These are phyloP conservation scores for Rhizophlyctis rosea DNA, from an alignment of 192 early-diverging fungal genomes.

Conservation along the genomic window DNA sequence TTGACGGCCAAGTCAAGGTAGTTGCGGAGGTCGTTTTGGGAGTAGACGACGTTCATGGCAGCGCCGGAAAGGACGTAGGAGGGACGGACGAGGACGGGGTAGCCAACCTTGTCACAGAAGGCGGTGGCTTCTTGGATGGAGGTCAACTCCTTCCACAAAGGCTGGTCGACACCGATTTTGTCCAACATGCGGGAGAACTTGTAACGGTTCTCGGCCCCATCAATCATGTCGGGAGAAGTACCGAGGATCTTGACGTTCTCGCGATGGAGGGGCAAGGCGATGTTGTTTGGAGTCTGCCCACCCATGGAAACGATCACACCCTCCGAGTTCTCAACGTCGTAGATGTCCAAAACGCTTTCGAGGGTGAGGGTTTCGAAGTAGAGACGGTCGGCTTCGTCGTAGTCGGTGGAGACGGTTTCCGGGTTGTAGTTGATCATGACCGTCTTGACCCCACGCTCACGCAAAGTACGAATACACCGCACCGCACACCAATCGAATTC, in stretches of 20 bases:
- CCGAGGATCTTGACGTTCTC: constrained; percentile 93
- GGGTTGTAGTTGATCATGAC: constrained; percentile 99
- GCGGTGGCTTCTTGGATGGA: constrained; percentile 76
- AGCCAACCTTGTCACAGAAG: constrained; percentile 88
- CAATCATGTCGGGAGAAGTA: constrained; percentile 95
- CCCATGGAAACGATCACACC: constrained; percentile 95
- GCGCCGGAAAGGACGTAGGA: constrained; percentile 98
- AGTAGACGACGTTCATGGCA: constrained; percentile 97
- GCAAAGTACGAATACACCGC: constrained; percentile 89
- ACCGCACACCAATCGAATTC: constrained; percentile 99
- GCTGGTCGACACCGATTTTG: constrained; percentile 96
- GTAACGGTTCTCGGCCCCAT: constrained; percentile 95
- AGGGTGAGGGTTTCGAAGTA: constrained; percentile 96
- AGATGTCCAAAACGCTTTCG: constrained; percentile 96
- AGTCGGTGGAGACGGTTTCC: constrained; percentile 99
- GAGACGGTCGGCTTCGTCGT: constrained; percentile 94
- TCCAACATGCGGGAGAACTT: constrained; percentile 98
- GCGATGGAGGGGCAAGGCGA: constrained; percentile 85
- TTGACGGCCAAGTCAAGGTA: constrained; percentile 88
- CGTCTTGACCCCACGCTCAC: constrained; percentile 83
- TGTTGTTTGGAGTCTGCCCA: constrained; percentile 98
- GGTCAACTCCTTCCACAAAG: constrained; percentile 94
- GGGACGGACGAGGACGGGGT: constrained; percentile 94
- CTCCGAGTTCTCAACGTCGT: constrained; percentile 80
- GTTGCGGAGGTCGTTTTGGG: constrained; percentile 73